These are phyloP conservation scores for Cicer arietinum DNA, from an alignment of 306 rosid genomes.

Conservation along the genomic window DNA sequence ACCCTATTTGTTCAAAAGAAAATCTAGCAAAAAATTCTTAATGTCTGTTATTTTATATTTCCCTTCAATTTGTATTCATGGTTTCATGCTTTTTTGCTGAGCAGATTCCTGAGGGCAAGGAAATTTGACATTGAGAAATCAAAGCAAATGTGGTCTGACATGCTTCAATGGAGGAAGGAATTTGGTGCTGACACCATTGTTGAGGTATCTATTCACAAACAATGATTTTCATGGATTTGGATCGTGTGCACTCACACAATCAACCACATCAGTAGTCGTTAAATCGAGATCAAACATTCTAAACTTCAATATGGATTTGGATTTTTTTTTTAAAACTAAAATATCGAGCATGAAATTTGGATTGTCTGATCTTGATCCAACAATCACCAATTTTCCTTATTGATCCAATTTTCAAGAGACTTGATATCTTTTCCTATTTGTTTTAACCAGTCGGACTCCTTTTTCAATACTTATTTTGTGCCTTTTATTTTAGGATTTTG, in stretches of 20 bases:
- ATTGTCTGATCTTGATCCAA: too few species aligned
- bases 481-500: conserved; percentile 64
- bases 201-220: conserved; percentile 55
- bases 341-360: too few species aligned
- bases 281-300: too few species aligned
- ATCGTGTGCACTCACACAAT: too few species aligned
- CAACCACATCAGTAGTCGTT: too few species aligned
- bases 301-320: too few species aligned
- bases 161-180: conserved; percentile 90
- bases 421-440: not conserved
- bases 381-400: too few species aligned
- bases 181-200: conserved; percentile 74
- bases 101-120: conserved; percentile 87
- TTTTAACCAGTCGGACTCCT: not conserved
- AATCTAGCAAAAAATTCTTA: not conserved
- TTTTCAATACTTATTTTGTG: conserved; percentile 4
- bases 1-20: not conserved
- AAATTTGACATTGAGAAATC: conserved; percentile 82
- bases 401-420: too few species aligned
- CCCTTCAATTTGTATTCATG: not conserved
- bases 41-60: not conserved
- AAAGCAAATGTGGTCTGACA: conserved; percentile 94
- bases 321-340: too few species aligned
- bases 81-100: not conserved
- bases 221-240: not conserved